phyloP scores from a whole-genome alignment of 805 yeast species.

The Lipomyces oligophaga region DNA sequence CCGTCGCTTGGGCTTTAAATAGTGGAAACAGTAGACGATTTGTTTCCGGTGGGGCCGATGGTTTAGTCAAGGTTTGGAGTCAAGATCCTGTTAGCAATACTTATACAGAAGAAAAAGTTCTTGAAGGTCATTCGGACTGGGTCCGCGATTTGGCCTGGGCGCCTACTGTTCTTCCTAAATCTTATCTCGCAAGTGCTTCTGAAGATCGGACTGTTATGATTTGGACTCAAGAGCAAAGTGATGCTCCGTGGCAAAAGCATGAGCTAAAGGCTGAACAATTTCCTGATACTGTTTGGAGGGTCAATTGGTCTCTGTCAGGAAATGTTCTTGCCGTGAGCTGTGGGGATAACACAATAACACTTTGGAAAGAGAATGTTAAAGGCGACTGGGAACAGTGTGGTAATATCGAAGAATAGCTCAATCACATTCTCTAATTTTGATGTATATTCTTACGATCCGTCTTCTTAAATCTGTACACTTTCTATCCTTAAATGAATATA shows the following conservation, averaged over 20 bases:
- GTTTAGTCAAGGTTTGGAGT: constrained; percentile 87
- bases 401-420: constrained; percentile 84
- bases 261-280: constrained; percentile 72
- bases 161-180: constrained; percentile 78
- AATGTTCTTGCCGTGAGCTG: constrained; percentile 92
- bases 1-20: constrained; percentile 83
- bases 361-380: constrained; percentile 91
- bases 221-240: constrained; percentile 79
- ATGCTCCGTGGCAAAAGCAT: constrained; percentile 71
- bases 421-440: no score
- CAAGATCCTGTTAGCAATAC: constrained; percentile 47
- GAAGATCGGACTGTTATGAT: constrained; percentile 92
- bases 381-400: constrained; percentile 99
- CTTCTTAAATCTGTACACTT: no score
- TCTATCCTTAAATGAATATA: no score
- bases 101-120: constrained; percentile 67
- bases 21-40: constrained; percentile 52
- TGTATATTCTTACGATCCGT: no score
- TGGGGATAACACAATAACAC: constrained; percentile 91
- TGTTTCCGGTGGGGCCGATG: constrained; percentile 94
- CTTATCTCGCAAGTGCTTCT: constrained; percentile 93
- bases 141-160: constrained; percentile 99
- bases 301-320: constrained; percentile 95
- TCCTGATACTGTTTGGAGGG: constrained; percentile 98
- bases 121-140: constrained; percentile 96